phyloP scores from a whole-genome alignment of 768 basidiomycete genomes.

The Harrya chromipes region DNA sequence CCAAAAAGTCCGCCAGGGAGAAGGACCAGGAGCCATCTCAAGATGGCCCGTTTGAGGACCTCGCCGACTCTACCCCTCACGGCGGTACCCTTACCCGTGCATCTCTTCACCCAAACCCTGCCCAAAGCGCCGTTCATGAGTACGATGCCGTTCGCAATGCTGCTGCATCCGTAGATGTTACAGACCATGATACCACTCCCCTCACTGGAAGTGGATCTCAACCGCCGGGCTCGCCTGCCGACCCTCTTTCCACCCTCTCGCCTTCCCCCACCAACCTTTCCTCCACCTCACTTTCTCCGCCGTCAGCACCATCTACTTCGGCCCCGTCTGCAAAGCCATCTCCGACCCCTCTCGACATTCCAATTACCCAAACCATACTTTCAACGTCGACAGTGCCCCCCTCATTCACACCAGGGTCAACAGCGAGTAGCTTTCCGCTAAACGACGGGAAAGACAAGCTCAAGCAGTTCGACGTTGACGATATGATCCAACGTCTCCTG shows the following conservation, averaged over 20 bases:
- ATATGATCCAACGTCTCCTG: constrained; percentile 94
- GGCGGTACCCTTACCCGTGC: constrained; percentile 43
- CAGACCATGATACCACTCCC: constrained; percentile 32
- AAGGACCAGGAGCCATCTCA: constrained; percentile 54
- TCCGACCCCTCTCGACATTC: constrained; percentile 69
- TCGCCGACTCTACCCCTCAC: constrained; percentile 35
- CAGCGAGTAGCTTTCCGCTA: constrained; percentile 37
- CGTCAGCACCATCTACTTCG: constrained; percentile 10
- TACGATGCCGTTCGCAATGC: constrained; percentile 33
- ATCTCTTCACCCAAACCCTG: constrained; percentile 37
- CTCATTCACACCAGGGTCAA: constrained; percentile 51
- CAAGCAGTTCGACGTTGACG: constrained; percentile 87
- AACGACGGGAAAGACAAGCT: constrained; percentile 54
- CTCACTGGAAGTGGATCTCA: constrained; percentile 41
- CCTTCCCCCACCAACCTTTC: constrained; percentile 39
- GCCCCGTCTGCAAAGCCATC: constrained; percentile 36
- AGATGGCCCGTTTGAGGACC: constrained; percentile 42
- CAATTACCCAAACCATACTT: constrained; percentile 81
- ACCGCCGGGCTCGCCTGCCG: constrained; percentile 28
- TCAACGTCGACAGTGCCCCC: constrained; percentile 55
- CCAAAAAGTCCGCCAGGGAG: constrained; percentile 68
- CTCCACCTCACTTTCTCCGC: constrained; percentile 33
- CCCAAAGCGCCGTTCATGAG: constrained; percentile 39
- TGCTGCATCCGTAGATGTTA: constrained; percentile 32
- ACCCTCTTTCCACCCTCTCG: constrained; percentile 37